Conservation (phyloP, 208 protist species). For the Tritrichomonas musculus region DNA sequence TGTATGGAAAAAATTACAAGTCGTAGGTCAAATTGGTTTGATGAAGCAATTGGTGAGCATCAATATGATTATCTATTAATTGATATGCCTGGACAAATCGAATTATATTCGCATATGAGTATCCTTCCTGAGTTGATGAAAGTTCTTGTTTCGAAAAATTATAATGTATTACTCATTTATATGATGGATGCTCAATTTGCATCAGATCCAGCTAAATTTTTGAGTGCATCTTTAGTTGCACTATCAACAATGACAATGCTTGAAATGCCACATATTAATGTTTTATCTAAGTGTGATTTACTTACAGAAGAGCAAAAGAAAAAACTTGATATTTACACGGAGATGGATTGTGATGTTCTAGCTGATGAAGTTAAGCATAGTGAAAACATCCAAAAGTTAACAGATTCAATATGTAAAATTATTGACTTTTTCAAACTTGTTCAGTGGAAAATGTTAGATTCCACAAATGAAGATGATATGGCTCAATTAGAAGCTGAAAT, state of each 20-base stretch:
- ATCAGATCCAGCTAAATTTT: background rate
- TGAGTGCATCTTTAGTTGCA: background rate
- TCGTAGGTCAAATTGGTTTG: conserved; percentile 53
- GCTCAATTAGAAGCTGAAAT: background rate
- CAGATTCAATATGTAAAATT: background rate
- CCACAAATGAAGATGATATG: background rate
- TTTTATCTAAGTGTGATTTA: conserved; percentile 18
- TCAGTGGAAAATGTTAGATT: background rate
- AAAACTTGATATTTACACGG: background rate
- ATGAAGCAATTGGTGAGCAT: conserved; percentile 23
- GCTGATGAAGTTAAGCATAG: background rate
- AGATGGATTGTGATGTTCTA: background rate
- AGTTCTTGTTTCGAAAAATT: background rate
- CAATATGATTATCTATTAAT: conserved; percentile 26
- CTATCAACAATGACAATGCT: too few relatives aligned
- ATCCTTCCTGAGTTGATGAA: background rate
- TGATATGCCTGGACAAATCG: conserved; percentile 30
- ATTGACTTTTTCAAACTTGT: background rate
- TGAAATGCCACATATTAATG: conserved; percentile 21
- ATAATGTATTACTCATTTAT: background rate
- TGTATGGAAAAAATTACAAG: conserved; percentile 70
- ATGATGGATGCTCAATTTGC: background rate
- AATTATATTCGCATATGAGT: background rate
- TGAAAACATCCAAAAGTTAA: background rate
- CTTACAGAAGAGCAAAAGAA: background rate